Percentiles rank a stretch among this genome's conserved stretches.
Evolutionary conservation across 495 filamentous ascomycete genomes (phyloP).

Genomic region (Hypoxylon fragiforme): DNA sequence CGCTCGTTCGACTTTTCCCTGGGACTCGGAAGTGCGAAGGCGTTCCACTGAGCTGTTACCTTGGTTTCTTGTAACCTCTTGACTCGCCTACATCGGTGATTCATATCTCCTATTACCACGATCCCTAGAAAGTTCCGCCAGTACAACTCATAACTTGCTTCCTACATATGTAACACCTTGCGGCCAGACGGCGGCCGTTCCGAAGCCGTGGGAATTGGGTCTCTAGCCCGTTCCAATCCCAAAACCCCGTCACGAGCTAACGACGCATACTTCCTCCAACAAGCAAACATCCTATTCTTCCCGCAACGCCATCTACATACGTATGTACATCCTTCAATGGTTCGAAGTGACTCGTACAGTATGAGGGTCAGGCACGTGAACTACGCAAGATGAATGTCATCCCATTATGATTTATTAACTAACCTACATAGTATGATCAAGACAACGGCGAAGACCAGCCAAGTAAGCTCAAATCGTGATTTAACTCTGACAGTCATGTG

Average conservation of each 20-base stretch:
- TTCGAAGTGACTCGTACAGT: slow-evolving; percentile 3
- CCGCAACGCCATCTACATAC: background rate
- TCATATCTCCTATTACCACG: slow-evolving; percentile 1
- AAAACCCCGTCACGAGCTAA: slow-evolving; percentile 20
- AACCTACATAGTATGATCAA: background rate
- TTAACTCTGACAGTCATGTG: too few relatives aligned
- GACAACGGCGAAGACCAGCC: slow-evolving; percentile 3
- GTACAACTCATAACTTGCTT: slow-evolving; percentile 4
- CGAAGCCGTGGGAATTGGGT: slow-evolving; percentile 18
- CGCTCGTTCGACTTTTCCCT: slow-evolving; percentile 9
- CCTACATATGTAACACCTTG: slow-evolving; percentile 10
- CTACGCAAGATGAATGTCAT: too few relatives aligned
- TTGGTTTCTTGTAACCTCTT: too few relatives aligned
- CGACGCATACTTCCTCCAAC: slow-evolving; percentile 18
- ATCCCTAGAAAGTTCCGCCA: background rate
- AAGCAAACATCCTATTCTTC: slow-evolving; percentile 24
- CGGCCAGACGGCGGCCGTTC: slow-evolving; percentile 8
- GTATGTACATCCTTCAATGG: background rate
- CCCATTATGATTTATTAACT: too few relatives aligned
- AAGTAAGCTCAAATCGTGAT: too few relatives aligned
- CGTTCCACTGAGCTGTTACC: slow-evolving; percentile 17
- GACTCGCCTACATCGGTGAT: slow-evolving; percentile 4
- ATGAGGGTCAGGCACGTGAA: slow-evolving; percentile 17
- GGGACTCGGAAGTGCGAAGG: slow-evolving; percentile 6
- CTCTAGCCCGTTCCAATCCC: slow-evolving; percentile 17